Percentiles rank a stretch among this genome's conserved stretches.
These are phyloP conservation scores for Penicillium sp. DNA, from an alignment of 2,329 filamentous ascomycete species.

Conservation along the genomic window DNA sequence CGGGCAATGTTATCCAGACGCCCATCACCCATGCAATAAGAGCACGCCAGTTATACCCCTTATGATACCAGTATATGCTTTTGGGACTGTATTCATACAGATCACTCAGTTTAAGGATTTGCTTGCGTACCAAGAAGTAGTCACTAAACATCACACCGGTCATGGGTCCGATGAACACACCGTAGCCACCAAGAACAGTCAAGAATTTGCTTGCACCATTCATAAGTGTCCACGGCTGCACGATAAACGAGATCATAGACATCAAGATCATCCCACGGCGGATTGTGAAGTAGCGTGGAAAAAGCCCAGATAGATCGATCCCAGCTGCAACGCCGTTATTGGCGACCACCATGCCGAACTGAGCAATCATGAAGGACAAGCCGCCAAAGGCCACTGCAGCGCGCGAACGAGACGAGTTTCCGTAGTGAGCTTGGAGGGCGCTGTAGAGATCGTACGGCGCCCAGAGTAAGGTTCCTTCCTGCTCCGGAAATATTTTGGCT, in stretches of 20 bases:
- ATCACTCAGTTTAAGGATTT: slow-evolving; percentile 5
- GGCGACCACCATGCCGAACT: slow-evolving; percentile 4
- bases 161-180: slow-evolving; percentile 1
- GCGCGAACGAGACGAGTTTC: slow-evolving; percentile 2
- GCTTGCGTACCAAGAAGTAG: neutral
- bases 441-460: neutral
- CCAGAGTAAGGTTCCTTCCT: neutral
- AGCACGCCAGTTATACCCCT: slow-evolving; percentile 8
- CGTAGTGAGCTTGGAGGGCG: neutral
- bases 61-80: slow-evolving; percentile 1
- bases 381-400: slow-evolving; percentile 3
- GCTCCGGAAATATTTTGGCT: slow-evolving; percentile 1
- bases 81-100: neutral
- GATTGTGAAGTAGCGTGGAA: neutral
- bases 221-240: neutral
- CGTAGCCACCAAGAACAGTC: neutral
- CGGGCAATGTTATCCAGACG: slow-evolving; percentile 1
- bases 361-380: neutral
- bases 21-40: slow-evolving; percentile 6
- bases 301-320: neutral
- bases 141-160: slow-evolving; percentile 1
- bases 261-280: neutral
- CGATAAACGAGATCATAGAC: neutral
- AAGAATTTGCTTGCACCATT: neutral
- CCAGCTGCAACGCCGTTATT: neutral